A percentile compares a stretch with the other conserved stretches of the same genome.
Evolutionary conservation across 345 rosid species (phyloP).

Genomic region (Eucalyptus pauciflora): DNA sequence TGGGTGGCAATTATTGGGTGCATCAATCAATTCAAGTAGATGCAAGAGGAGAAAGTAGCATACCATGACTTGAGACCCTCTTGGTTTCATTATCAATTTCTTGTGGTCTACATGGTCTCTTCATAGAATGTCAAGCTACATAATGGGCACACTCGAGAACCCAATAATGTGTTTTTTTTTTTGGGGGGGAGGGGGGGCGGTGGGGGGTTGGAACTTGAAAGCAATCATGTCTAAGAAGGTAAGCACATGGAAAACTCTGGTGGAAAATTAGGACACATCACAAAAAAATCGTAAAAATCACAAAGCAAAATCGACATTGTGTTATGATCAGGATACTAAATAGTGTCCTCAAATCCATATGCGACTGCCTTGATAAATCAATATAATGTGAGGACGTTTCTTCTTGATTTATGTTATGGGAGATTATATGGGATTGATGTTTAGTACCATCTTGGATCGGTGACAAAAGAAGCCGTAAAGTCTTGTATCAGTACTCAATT

Average conservation of each 20-base stretch:
- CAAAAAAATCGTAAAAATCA: not conserved
- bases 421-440: not conserved
- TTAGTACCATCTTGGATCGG: not conserved
- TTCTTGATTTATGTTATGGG: not conserved
- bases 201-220: not conserved
- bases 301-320: not conserved
- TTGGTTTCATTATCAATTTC: not conserved
- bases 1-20: not conserved
- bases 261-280: too few relatives aligned
- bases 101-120: not conserved
- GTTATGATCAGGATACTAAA: not conserved
- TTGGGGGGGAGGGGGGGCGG: too few relatives aligned
- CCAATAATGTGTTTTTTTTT: not conserved
- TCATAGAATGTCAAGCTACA: not conserved
- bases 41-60: not conserved
- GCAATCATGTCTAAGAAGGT: not conserved
- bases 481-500: not conserved
- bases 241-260: not conserved
- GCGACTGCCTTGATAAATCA: not conserved
- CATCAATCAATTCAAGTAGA: not conserved
- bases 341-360: not conserved
- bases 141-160: not conserved
- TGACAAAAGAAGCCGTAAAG: not conserved
- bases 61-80: not conserved
- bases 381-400: not conserved